Base-by-base conservation (phyloP, 164 flowering plant genomes). In the Magnolia sinica region DNA sequence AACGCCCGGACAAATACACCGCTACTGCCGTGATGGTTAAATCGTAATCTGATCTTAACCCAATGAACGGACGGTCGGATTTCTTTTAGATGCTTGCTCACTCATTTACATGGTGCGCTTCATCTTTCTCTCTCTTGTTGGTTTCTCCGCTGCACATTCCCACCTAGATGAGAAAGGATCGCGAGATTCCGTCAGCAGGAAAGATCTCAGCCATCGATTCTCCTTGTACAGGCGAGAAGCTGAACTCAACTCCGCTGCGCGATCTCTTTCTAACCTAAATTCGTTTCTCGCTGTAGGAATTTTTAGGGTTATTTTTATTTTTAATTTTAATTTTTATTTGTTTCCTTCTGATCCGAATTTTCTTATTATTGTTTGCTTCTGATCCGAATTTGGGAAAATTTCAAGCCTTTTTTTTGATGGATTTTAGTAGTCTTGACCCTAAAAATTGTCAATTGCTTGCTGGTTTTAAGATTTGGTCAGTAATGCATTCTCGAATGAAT, bases 11-110 rank as follows among this genome's bases (percentile, higher is more conserved):
- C 71, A 68, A 18, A 68, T 29, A 16, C 49, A 29, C 71, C 71
- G 50, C 31, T 45, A 18, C 31, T 45, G 64, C 24, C 29, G 10
- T 37, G 20, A 68, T 13, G 6, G n/a, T 18, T 6, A 14, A 31
- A 68, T 24, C 19, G 16, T 68, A 11, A 18, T 37, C 50, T 29
- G 11, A 29, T 5, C 50, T 55, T 16, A 65, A 23, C 27, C 16
- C 16, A 68, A 68, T 19, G 5, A 68, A 68, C 31, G 50, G 71
- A 68, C 71, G 71, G 71, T 31, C n/a, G 19, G 71, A 31, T 68
- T 68, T 68, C 71, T 29, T 31, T 65, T 24, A 14, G 71, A 68
- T 31, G 49, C 51, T 29, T 6, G 29, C 20, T 68, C 31, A 22
- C 68, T 9, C 24, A 1, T 4, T 65, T 29, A 65, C 16, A n/a